Evolutionary conservation across 2,329 filamentous ascomycete genomes (phyloP), one percentile per base, ranked within the genome.

Genomic region (Aspergillus udagawae): DNA sequence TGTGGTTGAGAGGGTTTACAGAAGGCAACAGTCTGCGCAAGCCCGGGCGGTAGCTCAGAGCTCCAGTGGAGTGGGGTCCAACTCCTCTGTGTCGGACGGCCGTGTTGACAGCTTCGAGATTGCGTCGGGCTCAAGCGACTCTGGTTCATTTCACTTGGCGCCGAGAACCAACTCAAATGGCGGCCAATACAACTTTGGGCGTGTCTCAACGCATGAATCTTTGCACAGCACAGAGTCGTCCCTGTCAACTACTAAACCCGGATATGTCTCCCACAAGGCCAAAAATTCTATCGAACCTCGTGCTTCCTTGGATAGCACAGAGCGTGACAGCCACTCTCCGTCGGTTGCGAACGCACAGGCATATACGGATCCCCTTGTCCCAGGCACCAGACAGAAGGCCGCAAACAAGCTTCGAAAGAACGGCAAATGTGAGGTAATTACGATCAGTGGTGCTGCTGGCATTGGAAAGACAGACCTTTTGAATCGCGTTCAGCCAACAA

Each of bases 1-100:
- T 63, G 83, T 94, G 38, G 90, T 97, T 51, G 87, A 95, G 61
- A 87, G 86, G 49, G 88, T 92, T 51, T 84, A 89, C 21, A 86
- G 81, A 67, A 86, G 82, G 35, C 89, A 92, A 51, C 74, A 76
- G 47, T 64, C 67, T 23, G 65, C 70, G 6, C 63, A 66, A 41
- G 65, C 69, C 7, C 74, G 71, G 52, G 67, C 70, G 12, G 66
- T 61, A 7, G 60, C 67, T 7, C 73, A 73, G 55, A 64, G 63
- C 35, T 63, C 70, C 8, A 79, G 77, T 62, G 74, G 76, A 9
- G 62, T 83, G 29, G 82, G 81, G 25, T 84, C 83, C 41, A 74
- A 68, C 51, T 84, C 82, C 1, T 82, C 82, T 4, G 69, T 79
- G 12, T 82, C 82, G 0, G 82, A 83, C 55, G 72, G 76, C 35